Percentiles rank a stretch among this genome's conserved stretches.
Evolutionary conservation across 177 flowering plant genomes (phyloP).

Genomic region (Vitis hybrid): DNA sequence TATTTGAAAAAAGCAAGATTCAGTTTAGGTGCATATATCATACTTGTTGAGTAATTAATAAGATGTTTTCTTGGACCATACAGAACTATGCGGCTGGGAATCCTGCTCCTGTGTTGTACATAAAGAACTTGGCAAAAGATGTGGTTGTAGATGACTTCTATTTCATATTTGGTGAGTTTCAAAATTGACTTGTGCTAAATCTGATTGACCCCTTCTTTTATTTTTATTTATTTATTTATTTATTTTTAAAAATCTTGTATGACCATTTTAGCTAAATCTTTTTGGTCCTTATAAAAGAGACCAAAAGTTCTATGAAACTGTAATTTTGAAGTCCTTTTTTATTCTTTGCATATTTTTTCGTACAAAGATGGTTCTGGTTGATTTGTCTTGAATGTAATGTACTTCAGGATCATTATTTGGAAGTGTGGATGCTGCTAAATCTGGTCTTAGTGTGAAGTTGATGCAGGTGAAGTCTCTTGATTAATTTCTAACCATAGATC

Average conservation of each 20-base stretch:
- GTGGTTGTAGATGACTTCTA: slow-evolving; percentile 79
- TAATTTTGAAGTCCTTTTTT: too few species aligned
- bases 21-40: not conserved
- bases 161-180: slow-evolving; percentile 78
- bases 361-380: not conserved
- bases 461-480: slow-evolving; percentile 71
- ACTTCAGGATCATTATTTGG: slow-evolving; percentile 82
- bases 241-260: too few species aligned
- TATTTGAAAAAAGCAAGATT: not conserved
- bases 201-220: not conserved
- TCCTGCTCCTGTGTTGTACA: slow-evolving; percentile 76
- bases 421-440: slow-evolving; percentile 60
- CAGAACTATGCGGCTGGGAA: slow-evolving; percentile 89
- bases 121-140: slow-evolving; percentile 93
- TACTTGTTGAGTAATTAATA: not conserved
- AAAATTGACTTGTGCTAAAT: not conserved
- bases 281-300: too few species aligned
- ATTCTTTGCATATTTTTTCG: too few species aligned
- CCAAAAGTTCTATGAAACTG: too few species aligned
- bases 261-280: too few species aligned
- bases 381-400: slow-evolving; percentile 7
- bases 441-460: slow-evolving; percentile 61
- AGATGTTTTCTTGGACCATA: slow-evolving; percentile 12
- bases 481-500: not conserved
- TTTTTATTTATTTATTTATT: not conserved